Evolutionary conservation across 305 asterid genomes (phyloP), one percentile per base, ranked within the genome.

Genomic region (Euphrasia arctica): DNA sequence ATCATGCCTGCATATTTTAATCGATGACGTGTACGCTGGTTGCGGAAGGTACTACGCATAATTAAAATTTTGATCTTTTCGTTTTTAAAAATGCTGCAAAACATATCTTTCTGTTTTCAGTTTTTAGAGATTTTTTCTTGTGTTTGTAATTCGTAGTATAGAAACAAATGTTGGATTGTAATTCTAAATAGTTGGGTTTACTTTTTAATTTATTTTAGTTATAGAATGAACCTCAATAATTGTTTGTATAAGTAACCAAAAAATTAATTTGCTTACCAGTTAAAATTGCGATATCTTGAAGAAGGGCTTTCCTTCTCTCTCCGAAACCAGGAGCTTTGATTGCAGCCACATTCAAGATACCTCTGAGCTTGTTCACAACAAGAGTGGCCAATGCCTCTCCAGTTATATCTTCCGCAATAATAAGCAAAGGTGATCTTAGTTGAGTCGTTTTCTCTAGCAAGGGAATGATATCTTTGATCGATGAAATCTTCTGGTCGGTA

Each of bases 301-400:
- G 91, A 71, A 83, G 78, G 12, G 97, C 86, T 79, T 91, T 91
- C 65, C 97, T 84, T 68, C 91, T 80, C 68, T 91, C 97, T 50
- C 95, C 97, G 75, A 88, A 91, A 63, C 96, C 85, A 18, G 97
- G 97, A 39, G 97, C 96, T 78, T 88, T 91, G 70, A 91, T 83
- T 65, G 97, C 95, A 66, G 95, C 94, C 64, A 88, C 97, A 62
- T 88, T 78, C 74, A 91, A 71, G 62, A 84, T 69, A 36, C 84
- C 93, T 11, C 90, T 77, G 58, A 91, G 95, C 82, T 91, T 91
- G 81, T 91, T 91, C 14, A 91, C 92, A 43, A 91, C 95, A 60
- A 91, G 91, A 60, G 97, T 88, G 47, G 97, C 97, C 76, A 91
- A 66, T 63, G 96, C 97, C 76, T 91, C 97, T 56, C 97, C 95